phyloP scores from a whole-genome alignment of 2,329 filamentous ascomycete species.

The Sclerotinia sclerotiorum region DNA sequence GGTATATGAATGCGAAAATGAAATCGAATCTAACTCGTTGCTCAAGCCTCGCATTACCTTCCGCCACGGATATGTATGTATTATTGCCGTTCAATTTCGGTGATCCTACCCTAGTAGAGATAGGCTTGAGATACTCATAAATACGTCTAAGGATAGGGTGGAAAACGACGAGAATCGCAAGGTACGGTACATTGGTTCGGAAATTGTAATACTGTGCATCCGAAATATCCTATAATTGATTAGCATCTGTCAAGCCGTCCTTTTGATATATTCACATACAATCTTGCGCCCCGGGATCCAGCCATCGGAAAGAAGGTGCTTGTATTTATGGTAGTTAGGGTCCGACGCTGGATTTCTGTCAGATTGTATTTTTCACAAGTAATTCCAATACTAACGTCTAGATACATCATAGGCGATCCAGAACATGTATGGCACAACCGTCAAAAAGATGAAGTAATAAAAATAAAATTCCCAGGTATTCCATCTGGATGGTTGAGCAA shows the following conservation, averaged over 20 bases:
- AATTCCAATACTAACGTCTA: slow-evolving; percentile 58
- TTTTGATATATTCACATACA: slow-evolving; percentile 48
- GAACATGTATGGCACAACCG: slow-evolving; percentile 81
- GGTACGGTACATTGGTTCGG: slow-evolving; percentile 79
- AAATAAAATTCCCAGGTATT: slow-evolving; percentile 79
- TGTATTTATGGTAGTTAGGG: slow-evolving; percentile 75
- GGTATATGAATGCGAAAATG: slow-evolving; percentile 75
- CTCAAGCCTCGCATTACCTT: slow-evolving; percentile 58
- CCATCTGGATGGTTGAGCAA: slow-evolving; percentile 71
- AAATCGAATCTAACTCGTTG: slow-evolving; percentile 81
- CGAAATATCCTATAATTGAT: slow-evolving; percentile 68
- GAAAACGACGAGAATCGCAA: slow-evolving; percentile 68
- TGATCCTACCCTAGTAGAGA: slow-evolving; percentile 30
- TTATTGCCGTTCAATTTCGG: slow-evolving; percentile 36
- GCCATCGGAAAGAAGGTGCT: slow-evolving; percentile 69
- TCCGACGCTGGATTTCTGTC: slow-evolving; percentile 62
- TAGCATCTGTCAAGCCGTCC: slow-evolving; percentile 20
- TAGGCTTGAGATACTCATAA: slow-evolving; percentile 57
- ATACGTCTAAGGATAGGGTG: slow-evolving; percentile 76
- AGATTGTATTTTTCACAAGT: slow-evolving; percentile 21
- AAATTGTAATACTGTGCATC: slow-evolving; percentile 87
- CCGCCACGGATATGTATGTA: slow-evolving; percentile 44
- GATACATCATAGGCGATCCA: slow-evolving; percentile 87
- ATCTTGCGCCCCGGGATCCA: slow-evolving; percentile 94
- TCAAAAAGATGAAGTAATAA: slow-evolving; percentile 69